Base-by-base conservation (phyloP, 495 filamentous ascomycete genomes). In the Xylaria grammica region DNA sequence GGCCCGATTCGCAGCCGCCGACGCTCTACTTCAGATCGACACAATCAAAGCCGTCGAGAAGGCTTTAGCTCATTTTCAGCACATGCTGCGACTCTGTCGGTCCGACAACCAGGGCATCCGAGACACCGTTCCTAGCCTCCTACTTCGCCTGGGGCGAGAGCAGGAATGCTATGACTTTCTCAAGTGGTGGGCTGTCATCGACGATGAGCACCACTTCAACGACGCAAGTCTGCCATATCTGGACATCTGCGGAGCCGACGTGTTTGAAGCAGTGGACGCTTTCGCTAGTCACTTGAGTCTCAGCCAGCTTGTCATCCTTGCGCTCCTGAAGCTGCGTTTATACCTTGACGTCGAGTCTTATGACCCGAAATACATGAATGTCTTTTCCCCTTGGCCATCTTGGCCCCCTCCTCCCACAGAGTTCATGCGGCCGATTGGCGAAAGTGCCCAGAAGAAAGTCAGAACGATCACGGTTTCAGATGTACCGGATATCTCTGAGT, bases 141-240 rank as follows among this genome's bases (percentile, higher is more conserved):
- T 77, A 40, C 55, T 86, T 15, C 78, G 83, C 13, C 69, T 84
- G 30, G 72, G 77, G 11, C 75, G 67, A 61, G 85, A 85, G 32
- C 81, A 86, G 55, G 78, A 84, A 46, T 81, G 75, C 69, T 87
- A 86, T 59, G 79, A 85, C 61, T 85, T 85, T 34, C 45, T 81
- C 57, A 85, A 82, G 65, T 86, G 54, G 54, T 57, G 54, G 54
- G 54, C 22, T 44, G 38, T 45, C 26, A 2, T 22, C 38, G 38
- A 57, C 38, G 36, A 56, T 56, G 11, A 24, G 32, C 20, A 15
- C 46, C 46, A 29, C 46, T 50, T 15, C 22, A 15, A 29, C 36
- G 38, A 45, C 44, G 17, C 36, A 45, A 57, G 69, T 29, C 42
- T 54, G 48, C 73, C 71, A 50, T 77, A 69, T 56, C 64, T 76